phyloP scores from a whole-genome alignment of 1,284 basidiomycete genomes.

The Pulveroboletus ridleyi region DNA sequence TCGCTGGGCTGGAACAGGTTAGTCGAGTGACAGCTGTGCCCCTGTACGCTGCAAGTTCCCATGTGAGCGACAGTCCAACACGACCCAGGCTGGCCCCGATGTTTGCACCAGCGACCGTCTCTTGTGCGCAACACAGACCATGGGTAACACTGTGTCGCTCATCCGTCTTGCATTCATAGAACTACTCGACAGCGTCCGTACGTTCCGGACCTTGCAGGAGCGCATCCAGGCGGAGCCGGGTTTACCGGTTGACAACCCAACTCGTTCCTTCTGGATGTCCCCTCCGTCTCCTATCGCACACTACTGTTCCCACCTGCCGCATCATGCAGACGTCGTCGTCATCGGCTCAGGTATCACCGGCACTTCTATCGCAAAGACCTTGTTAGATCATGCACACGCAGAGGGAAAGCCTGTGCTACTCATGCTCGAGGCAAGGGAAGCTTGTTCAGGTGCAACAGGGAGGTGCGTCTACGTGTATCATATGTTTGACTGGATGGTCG shows the following conservation, averaged over 20 bases:
- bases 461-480: slow-evolving; percentile 46
- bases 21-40: too few relatives aligned
- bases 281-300: slow-evolving; percentile 57
- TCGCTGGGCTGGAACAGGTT: too few relatives aligned
- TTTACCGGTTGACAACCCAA: slow-evolving; percentile 58
- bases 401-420: slow-evolving; percentile 47
- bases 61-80: too few relatives aligned
- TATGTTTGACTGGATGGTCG: not conserved
- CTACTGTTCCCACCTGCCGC: slow-evolving; percentile 49
- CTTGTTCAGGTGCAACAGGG: slow-evolving; percentile 75
- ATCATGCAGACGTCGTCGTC: slow-evolving; percentile 65
- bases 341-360: slow-evolving; percentile 79
- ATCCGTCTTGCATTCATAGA: slow-evolving; percentile 36
- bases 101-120: too few relatives aligned
- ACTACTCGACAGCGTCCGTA: slow-evolving; percentile 35
- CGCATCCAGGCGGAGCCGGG: slow-evolving; percentile 58
- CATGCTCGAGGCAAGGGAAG: slow-evolving; percentile 74
- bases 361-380: slow-evolving; percentile 57
- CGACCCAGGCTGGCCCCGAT: too few relatives aligned
- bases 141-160: slow-evolving; percentile 39
- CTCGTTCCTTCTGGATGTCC: slow-evolving; percentile 63
- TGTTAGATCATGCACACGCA: slow-evolving; percentile 48
- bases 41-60: too few relatives aligned
- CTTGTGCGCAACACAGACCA: slow-evolving; percentile 4
- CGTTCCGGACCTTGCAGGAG: slow-evolving; percentile 40